Evolutionary conservation across 192 early-diverging fungal species (phyloP), one percentile per base, ranked within the genome.

Genomic region (Coemansia sp.): DNA sequence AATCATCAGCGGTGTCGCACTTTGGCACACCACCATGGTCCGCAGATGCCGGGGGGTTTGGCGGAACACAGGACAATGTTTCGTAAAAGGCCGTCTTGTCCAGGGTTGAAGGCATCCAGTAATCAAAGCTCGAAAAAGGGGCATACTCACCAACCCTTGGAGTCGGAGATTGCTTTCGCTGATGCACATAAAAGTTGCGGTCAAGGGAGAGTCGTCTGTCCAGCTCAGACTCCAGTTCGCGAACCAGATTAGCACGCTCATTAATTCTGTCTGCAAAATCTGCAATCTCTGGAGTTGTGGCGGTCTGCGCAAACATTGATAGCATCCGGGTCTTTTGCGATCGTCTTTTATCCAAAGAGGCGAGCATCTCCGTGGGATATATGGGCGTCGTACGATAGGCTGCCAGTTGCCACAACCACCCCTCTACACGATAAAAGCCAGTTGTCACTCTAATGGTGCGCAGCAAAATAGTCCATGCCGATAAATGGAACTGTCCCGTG

Each of bases 401-500:
- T 23, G 33, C 12, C 15, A 71, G 46, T 18, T 16, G 33, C 16
- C 24, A 39, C 23, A 35, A 26, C 6, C 26, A 43, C 26, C 44
- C 20, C 14, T 70, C 10, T 14, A 59, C 62, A 10, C 58, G 51
- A 18, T 57, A 48, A 0, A 66, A 69, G 45, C 77, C 73, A 45
- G 78, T 66, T 15, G 81, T 72, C 46, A 30, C 35, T 12, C 59
- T 62, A 26, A 67, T 64, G 9, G 73, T 78, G 9, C 72, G 72
- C 60, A 78, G 44, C 15, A 84, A 33, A n/a, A 78, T 46, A 5
- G 72, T 75, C 76, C 69, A 71, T 18, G 76, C 76, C 0, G 63
- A 55, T 14, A 70, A 33, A 62, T 84, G 81, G 61, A 84, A 75
- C 34, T 48, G 49, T 18, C 66, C 71, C 1, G 81, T 84, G 48